phyloP scores from a whole-genome alignment of 225 moss, liverwort and hornwort genomes.

The Rhytidiadelphus loreus region DNA sequence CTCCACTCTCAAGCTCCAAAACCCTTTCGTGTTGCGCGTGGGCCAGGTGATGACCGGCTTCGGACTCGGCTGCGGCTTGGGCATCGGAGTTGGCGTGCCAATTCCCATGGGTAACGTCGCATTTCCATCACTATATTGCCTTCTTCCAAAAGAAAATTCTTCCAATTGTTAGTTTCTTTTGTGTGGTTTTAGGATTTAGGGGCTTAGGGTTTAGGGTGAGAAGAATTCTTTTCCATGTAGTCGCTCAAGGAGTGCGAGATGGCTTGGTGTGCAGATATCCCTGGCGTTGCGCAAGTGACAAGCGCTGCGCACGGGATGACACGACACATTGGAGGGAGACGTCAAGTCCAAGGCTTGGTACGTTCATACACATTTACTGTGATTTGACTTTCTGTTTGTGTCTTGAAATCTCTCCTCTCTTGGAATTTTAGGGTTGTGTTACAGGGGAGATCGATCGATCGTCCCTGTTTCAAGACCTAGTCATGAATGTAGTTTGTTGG shows the following conservation, averaged over 20 bases:
- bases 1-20: slow-evolving; percentile 11
- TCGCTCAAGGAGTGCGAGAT: neutral
- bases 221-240: neutral
- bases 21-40: slow-evolving; percentile 44
- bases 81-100: slow-evolving; percentile 48
- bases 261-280: slow-evolving; percentile 27
- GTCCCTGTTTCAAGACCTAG: neutral
- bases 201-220: neutral
- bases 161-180: neutral
- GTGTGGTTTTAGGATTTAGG: neutral
- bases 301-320: slow-evolving; percentile 38
- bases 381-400: neutral
- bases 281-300: slow-evolving; percentile 41
- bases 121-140: neutral
- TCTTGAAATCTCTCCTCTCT: neutral
- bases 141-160: neutral
- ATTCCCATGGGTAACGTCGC: slow-evolving; percentile 35
- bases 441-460: neutral
- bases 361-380: neutral
- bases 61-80: slow-evolving; percentile 52
- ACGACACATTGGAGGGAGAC: slow-evolving; percentile 33
- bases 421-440: neutral
- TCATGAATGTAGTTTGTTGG: neutral
- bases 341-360: slow-evolving; percentile 44
- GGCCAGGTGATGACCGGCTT: slow-evolving; percentile 59